These are phyloP conservation scores for Nigrograna mackinnonii DNA, from an alignment of 2,329 filamentous ascomycete genomes.

Conservation along the genomic window DNA sequence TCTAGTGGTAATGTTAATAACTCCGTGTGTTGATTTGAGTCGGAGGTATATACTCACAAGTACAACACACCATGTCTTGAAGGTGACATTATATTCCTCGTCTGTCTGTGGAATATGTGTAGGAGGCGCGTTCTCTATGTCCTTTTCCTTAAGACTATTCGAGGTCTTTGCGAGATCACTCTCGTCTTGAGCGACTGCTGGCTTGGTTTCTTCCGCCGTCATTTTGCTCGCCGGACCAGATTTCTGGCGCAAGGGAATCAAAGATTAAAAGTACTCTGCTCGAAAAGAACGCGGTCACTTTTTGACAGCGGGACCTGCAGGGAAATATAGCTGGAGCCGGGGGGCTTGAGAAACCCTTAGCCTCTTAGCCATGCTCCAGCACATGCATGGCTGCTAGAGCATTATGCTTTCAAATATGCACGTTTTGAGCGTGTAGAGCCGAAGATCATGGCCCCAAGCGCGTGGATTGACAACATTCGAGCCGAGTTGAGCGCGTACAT, in stretches of 20 bases:
- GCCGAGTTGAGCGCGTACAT: neutral
- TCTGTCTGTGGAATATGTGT: conserved; percentile 33
- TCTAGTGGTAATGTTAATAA: conserved; percentile 13
- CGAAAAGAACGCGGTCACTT: too few relatives aligned
- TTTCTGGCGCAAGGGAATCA: too few relatives aligned
- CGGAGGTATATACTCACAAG: conserved; percentile 8
- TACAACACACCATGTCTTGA: conserved; percentile 47
- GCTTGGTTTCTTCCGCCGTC: too few relatives aligned
- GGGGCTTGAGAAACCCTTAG: too few relatives aligned
- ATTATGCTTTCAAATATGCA: too few relatives aligned
- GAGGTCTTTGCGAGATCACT: conserved; percentile 12
- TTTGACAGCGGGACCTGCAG: too few relatives aligned
- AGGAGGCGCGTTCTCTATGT: conserved; percentile 9
- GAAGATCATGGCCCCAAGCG: neutral
- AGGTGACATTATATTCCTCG: conserved; percentile 43
- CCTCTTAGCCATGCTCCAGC: too few relatives aligned
- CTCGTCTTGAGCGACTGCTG: neutral
- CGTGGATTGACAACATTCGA: neutral
- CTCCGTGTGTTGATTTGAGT: neutral
- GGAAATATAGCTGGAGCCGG: too few relatives aligned
- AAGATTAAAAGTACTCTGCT: too few relatives aligned
- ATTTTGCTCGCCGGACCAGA: too few relatives aligned
- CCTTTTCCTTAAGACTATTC: conserved; percentile 12
- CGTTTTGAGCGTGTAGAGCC: too few relatives aligned
- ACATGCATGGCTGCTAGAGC: too few relatives aligned